A percentile compares a stretch with the other conserved stretches of the same genome.
Evolutionary conservation across 169 alveolate genomes (phyloP).

Genomic region (Eimeria necatrix): DNA sequence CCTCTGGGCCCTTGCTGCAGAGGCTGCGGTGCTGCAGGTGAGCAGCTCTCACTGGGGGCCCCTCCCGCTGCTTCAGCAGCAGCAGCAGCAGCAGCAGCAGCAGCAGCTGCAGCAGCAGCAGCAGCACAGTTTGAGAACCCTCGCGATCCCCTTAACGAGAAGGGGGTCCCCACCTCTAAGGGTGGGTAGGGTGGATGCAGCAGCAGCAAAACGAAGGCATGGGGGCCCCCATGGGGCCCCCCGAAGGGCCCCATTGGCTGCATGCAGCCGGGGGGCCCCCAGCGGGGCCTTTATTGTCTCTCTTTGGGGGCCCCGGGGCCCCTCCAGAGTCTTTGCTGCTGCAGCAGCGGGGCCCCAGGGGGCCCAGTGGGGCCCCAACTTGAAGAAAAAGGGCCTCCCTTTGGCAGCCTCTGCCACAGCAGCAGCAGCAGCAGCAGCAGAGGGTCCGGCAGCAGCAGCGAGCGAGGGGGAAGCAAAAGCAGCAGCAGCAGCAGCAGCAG

Average conservation of each 20-base stretch:
- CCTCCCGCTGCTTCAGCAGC: neutral
- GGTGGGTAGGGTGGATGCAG: no score
- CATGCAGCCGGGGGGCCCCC: conserved; percentile 10
- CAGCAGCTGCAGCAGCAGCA: neutral
- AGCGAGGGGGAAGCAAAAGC: neutral
- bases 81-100: conserved; percentile 49
- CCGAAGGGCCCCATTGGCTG: neutral
- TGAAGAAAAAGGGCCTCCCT: neutral
- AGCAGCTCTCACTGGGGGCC: neutral
- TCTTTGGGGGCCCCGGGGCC: conserved; percentile 7
- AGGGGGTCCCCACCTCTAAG: neutral
- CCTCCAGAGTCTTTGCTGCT: neutral
- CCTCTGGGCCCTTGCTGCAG: neutral
- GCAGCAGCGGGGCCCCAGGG: conserved; percentile 30
- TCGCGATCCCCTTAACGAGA: no score
- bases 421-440: neutral
- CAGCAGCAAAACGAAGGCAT: neutral
- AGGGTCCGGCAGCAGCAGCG: neutral
- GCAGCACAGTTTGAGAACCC: no score
- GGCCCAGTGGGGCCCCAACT: neutral
- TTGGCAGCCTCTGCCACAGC: neutral
- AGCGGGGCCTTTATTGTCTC: neutral
- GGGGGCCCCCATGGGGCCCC: neutral
- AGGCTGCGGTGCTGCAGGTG: neutral
- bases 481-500: conserved; percentile 11